Percentiles rank a stretch among this genome's conserved stretches.
Conservation (phyloP, 805 yeast genomes). For the Sugiyamaella boreocaroliniensis region DNA sequence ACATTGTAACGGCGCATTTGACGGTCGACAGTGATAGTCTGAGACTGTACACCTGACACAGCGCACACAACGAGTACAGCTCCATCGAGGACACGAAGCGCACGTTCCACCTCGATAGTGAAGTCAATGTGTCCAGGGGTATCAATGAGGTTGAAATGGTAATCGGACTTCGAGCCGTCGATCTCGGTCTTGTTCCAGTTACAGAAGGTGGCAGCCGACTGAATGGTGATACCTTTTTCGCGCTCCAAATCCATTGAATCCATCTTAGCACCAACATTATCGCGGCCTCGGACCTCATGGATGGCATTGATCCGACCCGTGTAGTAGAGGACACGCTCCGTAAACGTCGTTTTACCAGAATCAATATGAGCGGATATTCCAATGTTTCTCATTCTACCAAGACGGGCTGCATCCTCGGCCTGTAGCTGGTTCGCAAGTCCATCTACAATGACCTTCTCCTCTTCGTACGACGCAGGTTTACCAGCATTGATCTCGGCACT, state of each 20-base stretch:
- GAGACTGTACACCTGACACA: constrained; percentile 96
- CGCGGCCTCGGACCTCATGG: constrained; percentile 93
- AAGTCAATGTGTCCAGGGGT: constrained; percentile 99
- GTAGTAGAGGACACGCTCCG: constrained; percentile 92
- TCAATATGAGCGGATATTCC: constrained; percentile 98
- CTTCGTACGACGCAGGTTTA: constrained; percentile 21
- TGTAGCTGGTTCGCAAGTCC: constrained; percentile 24
- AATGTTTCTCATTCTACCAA: constrained; percentile 73
- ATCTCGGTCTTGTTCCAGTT: constrained; percentile 67
- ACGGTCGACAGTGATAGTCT: constrained; percentile 96
- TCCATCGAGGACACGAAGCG: constrained; percentile 95
- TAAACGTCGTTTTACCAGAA: constrained; percentile 96
- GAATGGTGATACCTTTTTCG: constrained; percentile 97
- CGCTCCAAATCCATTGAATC: constrained; percentile 98
- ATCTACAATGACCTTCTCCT: constrained; percentile 25
- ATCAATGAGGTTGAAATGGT: constrained; percentile 91
- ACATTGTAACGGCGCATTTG: constrained; percentile 98
- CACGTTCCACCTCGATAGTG: constrained; percentile 97
- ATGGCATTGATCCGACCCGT: constrained; percentile 96
- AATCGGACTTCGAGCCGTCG: constrained; percentile 45
- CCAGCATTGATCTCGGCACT: neutral
- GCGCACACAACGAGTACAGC: constrained; percentile 98
- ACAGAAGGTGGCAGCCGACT: constrained; percentile 97
- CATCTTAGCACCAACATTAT: constrained; percentile 98
- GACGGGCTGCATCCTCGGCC: constrained; percentile 34